phyloP scores from a whole-genome alignment of 768 basidiomycete species.

The Termitomyces sp. region DNA sequence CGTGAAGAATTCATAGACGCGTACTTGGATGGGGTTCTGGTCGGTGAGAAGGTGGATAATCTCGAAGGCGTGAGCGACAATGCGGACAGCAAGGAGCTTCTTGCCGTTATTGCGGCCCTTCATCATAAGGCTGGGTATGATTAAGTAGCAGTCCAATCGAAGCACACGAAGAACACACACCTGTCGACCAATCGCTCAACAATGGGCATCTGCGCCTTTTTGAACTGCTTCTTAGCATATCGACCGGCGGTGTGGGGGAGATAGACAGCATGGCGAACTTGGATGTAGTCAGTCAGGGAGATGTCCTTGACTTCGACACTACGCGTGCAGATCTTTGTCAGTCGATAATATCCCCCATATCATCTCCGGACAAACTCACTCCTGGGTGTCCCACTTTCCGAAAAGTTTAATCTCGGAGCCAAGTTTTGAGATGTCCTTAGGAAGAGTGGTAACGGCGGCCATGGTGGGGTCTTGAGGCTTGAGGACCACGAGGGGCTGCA shows the following conservation, averaged over 20 bases:
- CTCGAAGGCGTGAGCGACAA: constrained; percentile 98
- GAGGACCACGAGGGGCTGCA: constrained; percentile 21
- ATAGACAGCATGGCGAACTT: constrained; percentile 96
- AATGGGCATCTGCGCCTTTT: constrained; percentile 99
- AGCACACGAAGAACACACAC: constrained; percentile 35
- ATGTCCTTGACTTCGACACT: constrained; percentile 99
- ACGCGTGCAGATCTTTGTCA: constrained; percentile 3
- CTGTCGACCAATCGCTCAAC: constrained; percentile 98
- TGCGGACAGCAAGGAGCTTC: constrained; percentile 98
- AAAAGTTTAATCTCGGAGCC: constrained; percentile 92
- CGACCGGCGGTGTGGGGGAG: constrained; percentile 98
- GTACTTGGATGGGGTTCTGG: constrained; percentile 98
- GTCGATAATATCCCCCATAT: background rate
- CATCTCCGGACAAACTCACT: constrained; percentile 48
- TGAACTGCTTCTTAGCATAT: constrained; percentile 99
- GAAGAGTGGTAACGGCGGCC: constrained; percentile 66
- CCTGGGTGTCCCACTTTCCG: constrained; percentile 97
- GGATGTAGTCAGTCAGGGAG: constrained; percentile 98
- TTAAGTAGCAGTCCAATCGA: background rate
- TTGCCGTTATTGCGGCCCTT: constrained; percentile 99
- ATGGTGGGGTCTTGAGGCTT: constrained; percentile 43
- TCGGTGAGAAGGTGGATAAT: constrained; percentile 99
- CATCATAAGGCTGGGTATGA: constrained; percentile 86
- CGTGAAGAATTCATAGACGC: constrained; percentile 12
- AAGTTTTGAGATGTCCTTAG: constrained; percentile 75